Evolutionary conservation across 768 basidiomycete genomes (phyloP).

Genomic region (Serendipita indica): DNA sequence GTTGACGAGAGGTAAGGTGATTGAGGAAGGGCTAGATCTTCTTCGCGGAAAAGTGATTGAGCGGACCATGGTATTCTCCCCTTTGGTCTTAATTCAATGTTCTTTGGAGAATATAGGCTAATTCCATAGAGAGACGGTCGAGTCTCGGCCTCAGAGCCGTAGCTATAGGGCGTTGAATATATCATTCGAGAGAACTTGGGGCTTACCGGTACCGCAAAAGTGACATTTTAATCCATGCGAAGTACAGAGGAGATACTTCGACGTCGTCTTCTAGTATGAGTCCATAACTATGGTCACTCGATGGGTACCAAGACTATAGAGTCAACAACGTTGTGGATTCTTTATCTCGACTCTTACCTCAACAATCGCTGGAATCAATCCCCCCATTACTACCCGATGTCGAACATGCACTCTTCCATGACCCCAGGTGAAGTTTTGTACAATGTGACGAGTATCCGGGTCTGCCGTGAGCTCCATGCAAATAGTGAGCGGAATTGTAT

Average conservation of each 20-base stretch:
- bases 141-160: constrained; percentile 31
- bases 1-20: constrained; percentile 75
- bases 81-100: constrained; percentile 51
- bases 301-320: constrained; percentile 60
- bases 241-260: constrained; percentile 71
- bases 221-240: constrained; percentile 74
- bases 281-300: constrained; percentile 56
- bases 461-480: constrained; percentile 69
- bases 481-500: constrained; percentile 45
- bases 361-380: constrained; percentile 67
- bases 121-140: constrained; percentile 53
- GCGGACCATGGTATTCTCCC: constrained; percentile 60
- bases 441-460: constrained; percentile 38
- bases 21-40: constrained; percentile 28
- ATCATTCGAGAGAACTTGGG: background rate
- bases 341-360: constrained; percentile 27
- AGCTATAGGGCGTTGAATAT: constrained; percentile 28
- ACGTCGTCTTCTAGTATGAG: constrained; percentile 76
- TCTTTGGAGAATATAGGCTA: constrained; percentile 77
- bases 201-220: constrained; percentile 56
- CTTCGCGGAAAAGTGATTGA: constrained; percentile 35
- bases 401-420: constrained; percentile 47
- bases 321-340: no score
- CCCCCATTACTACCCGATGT: constrained; percentile 63
- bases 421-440: constrained; percentile 40